Evolutionary conservation across 1,139 yeast genomes (phyloP), one percentile per base, ranked within the genome.

Genomic region (Yamadazyma blattariae): DNA sequence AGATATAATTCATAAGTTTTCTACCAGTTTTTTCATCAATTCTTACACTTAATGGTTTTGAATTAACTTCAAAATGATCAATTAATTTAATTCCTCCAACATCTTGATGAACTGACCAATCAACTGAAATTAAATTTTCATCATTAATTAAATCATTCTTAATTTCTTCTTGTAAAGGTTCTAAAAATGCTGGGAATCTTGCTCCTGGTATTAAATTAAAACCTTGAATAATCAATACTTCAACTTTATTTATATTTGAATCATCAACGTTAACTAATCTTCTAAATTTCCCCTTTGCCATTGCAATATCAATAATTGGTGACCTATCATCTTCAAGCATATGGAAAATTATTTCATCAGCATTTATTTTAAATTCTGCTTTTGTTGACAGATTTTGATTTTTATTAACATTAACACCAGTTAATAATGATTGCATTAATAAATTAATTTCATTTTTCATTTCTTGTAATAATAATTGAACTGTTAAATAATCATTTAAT

Each of bases 81-180:
- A 82, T 64, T 25, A 82, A 67, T 44, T 74, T 69, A 40, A 82
- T 81, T 1, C 90, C 90, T 29, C 89, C 90, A 29, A 82, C 74
- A 12, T 82, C 74, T 35, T 74, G 64, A 41, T 75, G 77, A 78
- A 81, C 74, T 5, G 74, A 71, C 92, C 92, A 83, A 25, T 58
- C 63, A 7, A 79, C 61, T 7, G 61, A 57, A 10, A 81, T 56
- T 50, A 79, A 44, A 37, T 54, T 57, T 7, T 47, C 38, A 4
- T 53, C 50, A 35, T 44, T 10, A 20, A 9, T 30, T 27, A 19
- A 36, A 7, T 20, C n/a, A 5, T 10, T 21, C 4, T 27, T 20
- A 10, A 25, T 11, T 11, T 17, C 19, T 3, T 30, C 16, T n/a
- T 36, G 23, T 31, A 55, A 45, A 1, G 75, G 74, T 34, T 57